Percentiles rank a stretch among this genome's conserved stretches.
These are phyloP conservation scores for Globisporangium lucens DNA, from an alignment of 352 stramenopile genomes.

Conservation along the genomic window DNA sequence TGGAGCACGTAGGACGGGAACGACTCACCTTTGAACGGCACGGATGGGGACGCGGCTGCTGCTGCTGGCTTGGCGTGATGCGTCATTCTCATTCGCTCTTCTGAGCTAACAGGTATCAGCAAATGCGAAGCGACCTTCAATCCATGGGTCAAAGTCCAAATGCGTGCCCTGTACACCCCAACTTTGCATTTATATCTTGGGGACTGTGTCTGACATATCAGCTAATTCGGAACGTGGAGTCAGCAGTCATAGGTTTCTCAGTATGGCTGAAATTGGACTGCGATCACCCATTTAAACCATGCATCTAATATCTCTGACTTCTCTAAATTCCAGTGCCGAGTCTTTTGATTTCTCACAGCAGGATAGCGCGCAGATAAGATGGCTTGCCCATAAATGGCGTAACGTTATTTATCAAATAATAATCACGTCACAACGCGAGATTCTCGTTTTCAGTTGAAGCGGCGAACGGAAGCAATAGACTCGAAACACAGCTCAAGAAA, in stretches of 20 bases:
- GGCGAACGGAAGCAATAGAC: not conserved
- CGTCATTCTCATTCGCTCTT: not conserved
- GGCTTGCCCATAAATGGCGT: not conserved
- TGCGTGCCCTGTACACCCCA: not conserved
- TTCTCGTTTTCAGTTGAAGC: not conserved
- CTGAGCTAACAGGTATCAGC: not conserved
- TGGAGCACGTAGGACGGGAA: constrained; percentile 59
- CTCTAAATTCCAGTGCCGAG: not conserved
- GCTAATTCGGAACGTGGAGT: not conserved
- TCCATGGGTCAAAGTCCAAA: not conserved
- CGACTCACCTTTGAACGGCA: constrained; percentile 62
- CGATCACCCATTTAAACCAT: not conserved
- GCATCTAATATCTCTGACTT: not conserved
- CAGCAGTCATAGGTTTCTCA: not conserved
- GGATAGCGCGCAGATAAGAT: not conserved
- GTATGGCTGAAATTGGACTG: not conserved
- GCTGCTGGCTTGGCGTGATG: not conserved
- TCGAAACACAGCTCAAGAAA: not conserved
- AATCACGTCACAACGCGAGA: too few species aligned
- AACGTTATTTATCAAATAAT: not conserved
- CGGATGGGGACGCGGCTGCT: not conserved
- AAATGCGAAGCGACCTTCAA: not conserved
- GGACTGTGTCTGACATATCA: not conserved
- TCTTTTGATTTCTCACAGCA: not conserved
- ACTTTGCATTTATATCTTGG: not conserved